phyloP scores from a whole-genome alignment of 306 rosid species.

The Crotalaria pallida region DNA sequence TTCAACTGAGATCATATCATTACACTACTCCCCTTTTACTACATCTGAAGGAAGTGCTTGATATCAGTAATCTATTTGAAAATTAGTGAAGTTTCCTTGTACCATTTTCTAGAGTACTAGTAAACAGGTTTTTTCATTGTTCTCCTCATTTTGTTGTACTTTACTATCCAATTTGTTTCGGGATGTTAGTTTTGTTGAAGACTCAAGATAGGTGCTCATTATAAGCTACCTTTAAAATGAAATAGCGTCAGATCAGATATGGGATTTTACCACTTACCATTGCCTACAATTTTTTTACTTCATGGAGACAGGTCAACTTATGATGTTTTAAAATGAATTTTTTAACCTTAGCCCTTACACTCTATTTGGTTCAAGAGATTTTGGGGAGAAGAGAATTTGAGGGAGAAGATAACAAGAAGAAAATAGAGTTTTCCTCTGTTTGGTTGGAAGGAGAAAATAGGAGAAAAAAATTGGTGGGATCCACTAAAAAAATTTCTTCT shows the following conservation, averaged over 20 bases:
- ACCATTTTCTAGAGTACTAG: slow-evolving; percentile 9
- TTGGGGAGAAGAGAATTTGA: too few relatives aligned
- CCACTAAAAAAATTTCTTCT: too few relatives aligned
- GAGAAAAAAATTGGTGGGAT: too few relatives aligned
- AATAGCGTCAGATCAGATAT: not conserved
- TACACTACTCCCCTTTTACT: too few relatives aligned
- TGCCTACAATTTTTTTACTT: not conserved
- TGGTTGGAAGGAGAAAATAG: too few relatives aligned
- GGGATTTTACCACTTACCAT: not conserved
- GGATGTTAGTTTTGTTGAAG: not conserved
- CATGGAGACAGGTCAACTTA: not conserved
- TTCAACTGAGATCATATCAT: not conserved
- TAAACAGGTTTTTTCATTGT: not conserved
- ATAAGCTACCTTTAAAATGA: not conserved
- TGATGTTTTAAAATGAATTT: not conserved
- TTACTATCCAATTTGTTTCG: slow-evolving; percentile 2
- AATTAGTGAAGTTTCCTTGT: slow-evolving; percentile 12
- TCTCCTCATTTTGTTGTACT: not conserved
- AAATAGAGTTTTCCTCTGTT: too few relatives aligned
- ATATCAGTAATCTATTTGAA: not conserved
- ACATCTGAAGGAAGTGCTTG: not conserved
- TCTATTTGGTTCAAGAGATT: too few relatives aligned
- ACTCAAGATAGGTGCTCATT: not conserved
- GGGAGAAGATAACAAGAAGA: too few relatives aligned
- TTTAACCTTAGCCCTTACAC: too few relatives aligned